Percentiles rank a stretch among this genome's conserved stretches.
Conservation (phyloP, 1,139 yeast species). For the Lodderomyces parapsilosis region DNA sequence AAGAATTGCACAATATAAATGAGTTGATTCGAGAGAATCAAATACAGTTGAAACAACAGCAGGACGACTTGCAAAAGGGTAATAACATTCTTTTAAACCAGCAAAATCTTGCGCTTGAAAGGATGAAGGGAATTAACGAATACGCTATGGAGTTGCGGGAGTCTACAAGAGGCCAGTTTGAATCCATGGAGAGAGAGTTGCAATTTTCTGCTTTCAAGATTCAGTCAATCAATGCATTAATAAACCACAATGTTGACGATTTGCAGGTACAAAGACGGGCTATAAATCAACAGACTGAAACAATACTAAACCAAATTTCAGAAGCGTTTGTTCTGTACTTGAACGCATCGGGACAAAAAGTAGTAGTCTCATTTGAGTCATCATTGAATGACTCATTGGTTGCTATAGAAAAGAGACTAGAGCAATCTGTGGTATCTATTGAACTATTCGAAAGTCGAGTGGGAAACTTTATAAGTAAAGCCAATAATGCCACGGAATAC, state of each 20-base stretch:
- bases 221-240: neutral
- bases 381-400: slow-evolving; percentile 11
- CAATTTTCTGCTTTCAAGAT: slow-evolving; percentile 1
- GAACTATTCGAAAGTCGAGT: slow-evolving; percentile 11
- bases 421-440: slow-evolving; percentile 12
- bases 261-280: neutral
- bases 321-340: slow-evolving; percentile 3
- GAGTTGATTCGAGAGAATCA: slow-evolving; percentile 1
- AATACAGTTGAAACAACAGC: slow-evolving; percentile 7
- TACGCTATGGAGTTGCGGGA: neutral
- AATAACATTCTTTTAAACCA: slow-evolving; percentile 5
- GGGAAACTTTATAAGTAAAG: neutral
- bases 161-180: neutral
- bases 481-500: neutral
- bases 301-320: neutral
- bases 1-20: slow-evolving; percentile 8
- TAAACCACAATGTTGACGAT: slow-evolving; percentile 1
- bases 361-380: slow-evolving; percentile 8
- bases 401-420: slow-evolving; percentile 13
- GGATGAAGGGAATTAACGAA: neutral
- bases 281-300: neutral
- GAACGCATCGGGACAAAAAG: slow-evolving; percentile 4
- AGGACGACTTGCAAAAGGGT: slow-evolving; percentile 1
- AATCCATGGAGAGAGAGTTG: neutral
- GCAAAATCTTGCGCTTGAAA: slow-evolving; percentile 3